Evolutionary conservation across 106 monocot species (phyloP), one percentile per base, ranked within the genome.

Genomic region (Platanthera zijinensis): DNA sequence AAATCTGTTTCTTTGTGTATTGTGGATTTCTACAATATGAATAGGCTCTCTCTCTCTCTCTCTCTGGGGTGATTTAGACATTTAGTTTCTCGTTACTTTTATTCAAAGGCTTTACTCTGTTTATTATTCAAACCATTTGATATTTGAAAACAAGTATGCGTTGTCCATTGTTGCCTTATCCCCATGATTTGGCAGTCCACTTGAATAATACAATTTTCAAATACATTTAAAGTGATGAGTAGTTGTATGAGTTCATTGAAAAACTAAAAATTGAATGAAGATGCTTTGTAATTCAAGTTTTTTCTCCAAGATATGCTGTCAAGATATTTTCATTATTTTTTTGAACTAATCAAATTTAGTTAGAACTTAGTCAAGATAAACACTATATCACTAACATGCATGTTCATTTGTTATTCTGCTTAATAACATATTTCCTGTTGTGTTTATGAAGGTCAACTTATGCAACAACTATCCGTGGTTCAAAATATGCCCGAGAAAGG

Each of bases 391-490:
- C 50, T 71, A 71, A 75, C 69, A 30, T 28, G 6, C 28, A 13
- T 72, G 51, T 54, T 51, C 54, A 8, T n/a, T 51, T 62, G 5
- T 50, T 64, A 11, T 50, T 51, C 32, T 74, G 22, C 21, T 72
- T 50, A 7, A 5, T 48, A 6, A 76, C 39, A 14, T 54, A 21
- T 51, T 17, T 77, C 78, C 11, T 50, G 50, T 53, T 71, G 46
- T 50, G 51, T 18, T 73, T 50, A 67, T 75, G 57, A 56, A 95
- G 95, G 80, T 99, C 97, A 10, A 99, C 97, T 67, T 99, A 99
- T 84, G 97, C 94, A 82, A 99, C 94, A 80, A 99, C 97, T 48
- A 83, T 90, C 63, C 91, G 97, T 32, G 94, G 92, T 86, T 92
- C 94, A 57, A 99, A 92, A 81, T 94, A 94, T 88, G 86, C 89